A percentile compares a stretch with the other conserved stretches of the same genome.
Evolutionary conservation across 805 yeast genomes (phyloP).

Genomic region (Lachancea dasiensis): DNA sequence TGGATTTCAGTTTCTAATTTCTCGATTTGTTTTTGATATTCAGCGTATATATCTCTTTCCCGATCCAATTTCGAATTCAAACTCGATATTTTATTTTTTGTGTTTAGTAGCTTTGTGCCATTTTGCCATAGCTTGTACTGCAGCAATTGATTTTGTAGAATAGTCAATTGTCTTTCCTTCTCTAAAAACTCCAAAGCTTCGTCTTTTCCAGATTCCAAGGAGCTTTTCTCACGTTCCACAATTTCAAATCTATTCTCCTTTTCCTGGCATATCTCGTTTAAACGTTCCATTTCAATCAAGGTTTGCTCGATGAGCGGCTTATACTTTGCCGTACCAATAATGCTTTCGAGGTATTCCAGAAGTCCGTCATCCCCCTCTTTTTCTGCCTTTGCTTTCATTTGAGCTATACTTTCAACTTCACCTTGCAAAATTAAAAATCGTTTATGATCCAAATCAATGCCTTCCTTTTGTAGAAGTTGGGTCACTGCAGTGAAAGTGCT

Average conservation of each 20-base stretch:
- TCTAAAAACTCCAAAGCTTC: constrained; percentile 62
- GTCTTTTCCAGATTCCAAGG: constrained; percentile 57
- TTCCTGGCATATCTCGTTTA: constrained; percentile 75
- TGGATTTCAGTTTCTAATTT: constrained; percentile 26
- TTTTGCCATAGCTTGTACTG: constrained; percentile 47
- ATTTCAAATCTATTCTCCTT: constrained; percentile 74
- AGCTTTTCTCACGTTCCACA: constrained; percentile 68
- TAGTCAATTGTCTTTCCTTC: constrained; percentile 54
- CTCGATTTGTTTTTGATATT: constrained; percentile 36
- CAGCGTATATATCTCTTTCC: constrained; percentile 40
- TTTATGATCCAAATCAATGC: constrained; percentile 92
- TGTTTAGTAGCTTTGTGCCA: constrained; percentile 35
- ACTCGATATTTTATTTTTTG: constrained; percentile 35
- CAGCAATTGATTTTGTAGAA: constrained; percentile 47
- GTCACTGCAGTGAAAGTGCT: constrained; percentile 80
- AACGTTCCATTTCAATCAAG: constrained; percentile 53
- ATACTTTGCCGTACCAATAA: constrained; percentile 88
- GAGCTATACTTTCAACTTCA: constrained; percentile 96
- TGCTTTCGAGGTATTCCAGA: constrained; percentile 90
- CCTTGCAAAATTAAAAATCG: constrained; percentile 94
- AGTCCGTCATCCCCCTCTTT: constrained; percentile 88
- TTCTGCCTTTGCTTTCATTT: constrained; percentile 97
- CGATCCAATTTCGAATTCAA: constrained; percentile 37
- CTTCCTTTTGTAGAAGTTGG: constrained; percentile 62
- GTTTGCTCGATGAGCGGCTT: constrained; percentile 68